Evolutionary conservation across 2,329 filamentous ascomycete species (phyloP).

Genomic region (Waltergamsia citrina): DNA sequence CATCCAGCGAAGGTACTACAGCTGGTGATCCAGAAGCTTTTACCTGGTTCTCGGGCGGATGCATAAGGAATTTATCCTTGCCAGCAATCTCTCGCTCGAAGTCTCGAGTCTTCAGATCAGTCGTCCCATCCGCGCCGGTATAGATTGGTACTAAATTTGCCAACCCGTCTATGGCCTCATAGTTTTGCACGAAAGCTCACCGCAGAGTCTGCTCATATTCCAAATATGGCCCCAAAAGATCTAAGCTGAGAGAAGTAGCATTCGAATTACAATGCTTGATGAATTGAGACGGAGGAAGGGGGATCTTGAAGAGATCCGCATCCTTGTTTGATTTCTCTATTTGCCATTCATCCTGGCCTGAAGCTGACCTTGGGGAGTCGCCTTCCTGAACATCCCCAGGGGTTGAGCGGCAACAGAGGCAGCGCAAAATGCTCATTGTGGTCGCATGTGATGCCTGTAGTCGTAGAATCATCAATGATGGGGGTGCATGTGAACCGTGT

Average conservation of each 20-base stretch:
- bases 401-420: not conserved
- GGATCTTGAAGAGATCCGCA: no score
- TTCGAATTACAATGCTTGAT: not conserved
- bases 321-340: no score
- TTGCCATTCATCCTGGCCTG: no score
- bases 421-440: not conserved
- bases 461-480: no score
- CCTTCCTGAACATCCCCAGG: not conserved
- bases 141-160: conserved; percentile 49
- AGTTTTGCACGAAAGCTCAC: conserved; percentile 51
- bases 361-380: not conserved
- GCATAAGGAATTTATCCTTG: conserved; percentile 54
- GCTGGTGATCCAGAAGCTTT: conserved; percentile 48
- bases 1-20: conserved; percentile 49
- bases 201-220: conserved; percentile 52
- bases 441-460: no score
- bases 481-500: no score
- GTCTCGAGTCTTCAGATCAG: conserved; percentile 43
- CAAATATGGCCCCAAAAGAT: conserved; percentile 51
- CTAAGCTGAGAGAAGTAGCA: conserved; percentile 32
- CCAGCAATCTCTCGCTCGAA: conserved; percentile 37
- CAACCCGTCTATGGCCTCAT: conserved; percentile 28
- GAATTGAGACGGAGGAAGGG: not conserved
- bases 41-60: conserved; percentile 43
- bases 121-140: conserved; percentile 27